Evolutionary conservation across 208 protist genomes (phyloP).

Genomic region (Leishmania braziliensis): DNA sequence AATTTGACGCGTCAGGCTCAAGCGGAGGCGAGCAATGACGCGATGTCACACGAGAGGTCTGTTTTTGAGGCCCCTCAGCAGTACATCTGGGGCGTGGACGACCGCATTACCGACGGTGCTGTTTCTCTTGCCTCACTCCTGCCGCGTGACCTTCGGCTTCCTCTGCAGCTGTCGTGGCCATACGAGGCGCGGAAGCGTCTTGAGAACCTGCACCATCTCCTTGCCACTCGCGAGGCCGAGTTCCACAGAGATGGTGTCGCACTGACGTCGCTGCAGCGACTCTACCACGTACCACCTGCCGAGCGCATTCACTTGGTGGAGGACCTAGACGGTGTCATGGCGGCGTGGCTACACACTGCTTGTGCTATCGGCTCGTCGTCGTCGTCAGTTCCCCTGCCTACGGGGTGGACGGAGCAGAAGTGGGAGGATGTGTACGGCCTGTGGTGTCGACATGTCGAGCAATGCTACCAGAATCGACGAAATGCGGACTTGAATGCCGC

Average conservation of each 20-base stretch:
- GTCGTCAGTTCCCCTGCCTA: not conserved
- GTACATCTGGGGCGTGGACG: not conserved
- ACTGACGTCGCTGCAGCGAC: conserved; percentile 9
- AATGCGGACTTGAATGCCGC: no score
- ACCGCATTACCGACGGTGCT: not conserved
- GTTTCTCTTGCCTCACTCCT: not conserved
- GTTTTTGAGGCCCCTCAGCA: not conserved
- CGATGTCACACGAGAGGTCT: not conserved
- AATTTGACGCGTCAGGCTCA: not conserved
- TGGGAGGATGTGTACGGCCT: conserved; percentile 5
- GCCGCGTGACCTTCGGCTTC: conserved; percentile 13
- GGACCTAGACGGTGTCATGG: conserved; percentile 9
- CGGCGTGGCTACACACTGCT: conserved; percentile 1
- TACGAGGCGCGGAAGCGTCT: conserved; percentile 33
- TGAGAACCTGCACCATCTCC: conserved; percentile 40
- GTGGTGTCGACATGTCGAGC: conserved; percentile 21
- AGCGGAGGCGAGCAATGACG: not conserved
- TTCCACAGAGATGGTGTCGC: conserved; percentile 6
- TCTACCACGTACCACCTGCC: conserved; percentile 7
- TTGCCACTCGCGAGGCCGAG: conserved; percentile 35
- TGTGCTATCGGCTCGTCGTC: not conserved
- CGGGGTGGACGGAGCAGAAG: not conserved
- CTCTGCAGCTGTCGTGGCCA: conserved; percentile 31
- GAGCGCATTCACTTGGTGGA: conserved; percentile 17
- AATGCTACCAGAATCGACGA: not conserved